These are phyloP conservation scores for Cladosporium phlei DNA, from an alignment of 2,329 filamentous ascomycete species.

Conservation along the genomic window DNA sequence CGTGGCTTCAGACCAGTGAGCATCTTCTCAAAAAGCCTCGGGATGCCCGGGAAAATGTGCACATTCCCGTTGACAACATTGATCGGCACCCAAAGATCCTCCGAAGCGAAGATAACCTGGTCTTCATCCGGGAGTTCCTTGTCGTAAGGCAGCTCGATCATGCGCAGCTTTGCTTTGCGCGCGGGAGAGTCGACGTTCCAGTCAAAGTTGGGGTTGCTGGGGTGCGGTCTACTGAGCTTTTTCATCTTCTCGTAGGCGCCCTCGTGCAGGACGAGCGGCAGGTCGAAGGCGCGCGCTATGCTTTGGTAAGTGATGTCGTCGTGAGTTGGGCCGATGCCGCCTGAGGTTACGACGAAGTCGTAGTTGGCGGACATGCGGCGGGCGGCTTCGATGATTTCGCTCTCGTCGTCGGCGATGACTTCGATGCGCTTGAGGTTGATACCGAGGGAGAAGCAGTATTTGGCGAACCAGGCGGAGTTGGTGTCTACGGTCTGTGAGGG, in stretches of 20 bases:
- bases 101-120: conserved; percentile 72
- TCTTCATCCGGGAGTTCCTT: conserved; percentile 54
- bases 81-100: conserved; percentile 88
- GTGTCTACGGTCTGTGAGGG: conserved; percentile 56
- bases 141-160: conserved; percentile 83
- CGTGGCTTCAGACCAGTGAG: conserved; percentile 70
- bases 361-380: conserved; percentile 82
- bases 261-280: conserved; percentile 72
- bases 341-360: conserved; percentile 92
- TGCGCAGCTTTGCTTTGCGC: conserved; percentile 76
- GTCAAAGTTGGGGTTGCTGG: conserved; percentile 68
- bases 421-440: conserved; percentile 78
- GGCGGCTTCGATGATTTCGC: conserved; percentile 83
- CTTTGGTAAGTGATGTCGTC: conserved; percentile 97
- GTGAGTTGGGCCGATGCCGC: conserved; percentile 93
- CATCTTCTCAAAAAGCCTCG: conserved; percentile 73
- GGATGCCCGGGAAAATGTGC: conserved; percentile 88
- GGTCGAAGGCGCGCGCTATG: conserved; percentile 80
- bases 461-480: conserved; percentile 61
- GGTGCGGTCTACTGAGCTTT: conserved; percentile 67
- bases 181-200: conserved; percentile 80
- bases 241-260: conserved; percentile 80
- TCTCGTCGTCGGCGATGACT: conserved; percentile 88
- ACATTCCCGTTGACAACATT: conserved; percentile 86
- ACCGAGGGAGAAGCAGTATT: conserved; percentile 61